A percentile compares a stretch with the other conserved stretches of the same genome.
Evolutionary conservation across 768 basidiomycete genomes (phyloP).

Genomic region (Melanogaster broomeanus): DNA sequence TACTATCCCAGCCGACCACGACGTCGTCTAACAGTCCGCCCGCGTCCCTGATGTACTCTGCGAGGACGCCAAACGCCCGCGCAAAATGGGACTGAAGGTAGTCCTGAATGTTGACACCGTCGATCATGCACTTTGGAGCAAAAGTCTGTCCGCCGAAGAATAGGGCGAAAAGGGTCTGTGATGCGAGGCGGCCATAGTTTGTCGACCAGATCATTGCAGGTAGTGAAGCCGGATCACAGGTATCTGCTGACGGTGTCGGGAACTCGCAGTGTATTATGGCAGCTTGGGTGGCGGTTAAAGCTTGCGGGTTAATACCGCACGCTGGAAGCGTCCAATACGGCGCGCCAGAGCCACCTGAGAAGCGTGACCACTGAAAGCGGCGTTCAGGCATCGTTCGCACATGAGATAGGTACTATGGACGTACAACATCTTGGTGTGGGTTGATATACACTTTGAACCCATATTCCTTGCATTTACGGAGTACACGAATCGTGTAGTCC

Average conservation of each 20-base stretch:
- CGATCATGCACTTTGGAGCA: constrained; percentile 89
- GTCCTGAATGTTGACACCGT: constrained; percentile 90
- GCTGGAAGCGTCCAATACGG: constrained; percentile 92
- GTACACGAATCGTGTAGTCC: constrained; percentile 84
- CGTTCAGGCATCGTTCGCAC: not conserved
- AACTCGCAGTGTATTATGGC: constrained; percentile 92
- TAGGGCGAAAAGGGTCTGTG: constrained; percentile 89
- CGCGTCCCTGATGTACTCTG: constrained; percentile 72
- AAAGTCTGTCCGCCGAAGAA: constrained; percentile 92
- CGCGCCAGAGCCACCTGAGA: constrained; percentile 92
- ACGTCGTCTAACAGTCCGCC: constrained; percentile 82
- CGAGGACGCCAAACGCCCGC: constrained; percentile 72
- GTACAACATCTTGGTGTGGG: constrained; percentile 92
- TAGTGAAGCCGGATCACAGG: constrained; percentile 67
- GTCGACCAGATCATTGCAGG: constrained; percentile 98
- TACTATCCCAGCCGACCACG: constrained; percentile 94
- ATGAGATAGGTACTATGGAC: constrained; percentile 31
- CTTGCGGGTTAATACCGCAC: constrained; percentile 85
- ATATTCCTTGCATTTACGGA: constrained; percentile 89
- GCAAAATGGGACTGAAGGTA: constrained; percentile 80
- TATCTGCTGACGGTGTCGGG: constrained; percentile 47
- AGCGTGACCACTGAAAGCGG: constrained; percentile 81
- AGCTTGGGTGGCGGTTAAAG: constrained; percentile 83
- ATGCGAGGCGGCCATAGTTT: constrained; percentile 87
- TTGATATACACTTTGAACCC: constrained; percentile 94